Conservation (phyloP, 176 grass and related monocot genomes). For the Eremochloa ophiuroides region DNA sequence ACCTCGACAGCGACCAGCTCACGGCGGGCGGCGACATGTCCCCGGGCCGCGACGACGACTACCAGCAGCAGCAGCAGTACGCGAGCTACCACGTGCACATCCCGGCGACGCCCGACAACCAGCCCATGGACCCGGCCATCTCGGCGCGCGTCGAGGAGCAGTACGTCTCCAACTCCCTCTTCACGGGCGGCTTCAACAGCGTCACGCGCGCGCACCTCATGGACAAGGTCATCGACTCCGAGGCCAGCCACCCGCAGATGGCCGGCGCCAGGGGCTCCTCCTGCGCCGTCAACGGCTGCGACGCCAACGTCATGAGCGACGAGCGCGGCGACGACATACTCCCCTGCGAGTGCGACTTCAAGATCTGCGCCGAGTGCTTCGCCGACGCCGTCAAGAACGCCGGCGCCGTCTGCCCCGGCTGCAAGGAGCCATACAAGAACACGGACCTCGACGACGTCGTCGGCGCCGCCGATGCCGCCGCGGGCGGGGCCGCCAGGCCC, state of each 20-base stretch:
- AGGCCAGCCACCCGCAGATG: slow-evolving; percentile 83
- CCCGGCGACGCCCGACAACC: slow-evolving; percentile 80
- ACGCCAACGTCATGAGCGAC: slow-evolving; percentile 88
- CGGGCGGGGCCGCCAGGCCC: not conserved
- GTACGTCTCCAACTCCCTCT: slow-evolving; percentile 89
- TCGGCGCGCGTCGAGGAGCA: slow-evolving; percentile 90
- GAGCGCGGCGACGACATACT: slow-evolving; percentile 84
- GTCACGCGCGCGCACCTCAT: slow-evolving; percentile 89
- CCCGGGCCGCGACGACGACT: slow-evolving; percentile 3
- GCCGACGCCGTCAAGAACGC: slow-evolving; percentile 74
- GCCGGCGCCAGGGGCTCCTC: slow-evolving; percentile 80
- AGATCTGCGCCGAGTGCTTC: slow-evolving; percentile 92
- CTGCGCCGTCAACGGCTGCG: slow-evolving; percentile 73
- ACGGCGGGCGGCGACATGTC: slow-evolving; percentile 47
- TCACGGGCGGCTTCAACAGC: slow-evolving; percentile 94
- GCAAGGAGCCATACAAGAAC: slow-evolving; percentile 83
- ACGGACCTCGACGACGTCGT: slow-evolving; percentile 75
- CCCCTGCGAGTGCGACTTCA: slow-evolving; percentile 94
- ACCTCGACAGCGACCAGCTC: slow-evolving; percentile 67
- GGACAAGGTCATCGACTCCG: slow-evolving; percentile 90
- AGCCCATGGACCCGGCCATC: slow-evolving; percentile 88
- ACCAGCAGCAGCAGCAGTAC: slow-evolving; percentile 40
- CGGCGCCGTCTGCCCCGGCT: slow-evolving; percentile 67
- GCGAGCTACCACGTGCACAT: slow-evolving; percentile 79
- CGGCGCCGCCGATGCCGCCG: not conserved